A percentile compares a stretch with the other conserved stretches of the same genome.
These are phyloP conservation scores for Funneliformis caledonium DNA, from an alignment of 371 early-diverging fungal genomes.

Conservation along the genomic window DNA sequence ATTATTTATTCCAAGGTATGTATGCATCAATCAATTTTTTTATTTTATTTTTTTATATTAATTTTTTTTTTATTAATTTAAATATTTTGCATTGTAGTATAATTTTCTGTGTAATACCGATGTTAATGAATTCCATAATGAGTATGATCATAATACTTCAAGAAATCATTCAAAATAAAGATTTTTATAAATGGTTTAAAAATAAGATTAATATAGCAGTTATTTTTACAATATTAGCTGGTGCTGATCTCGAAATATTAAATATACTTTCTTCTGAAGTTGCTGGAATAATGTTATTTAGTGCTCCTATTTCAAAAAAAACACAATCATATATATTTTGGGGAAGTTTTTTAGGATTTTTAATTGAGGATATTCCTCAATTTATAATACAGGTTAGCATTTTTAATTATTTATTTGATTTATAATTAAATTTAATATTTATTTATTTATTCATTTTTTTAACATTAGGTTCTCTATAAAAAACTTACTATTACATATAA, in stretches of 20 bases:
- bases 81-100: not conserved
- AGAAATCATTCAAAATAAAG: not conserved
- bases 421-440: no score
- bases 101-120: not conserved
- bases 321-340: not conserved
- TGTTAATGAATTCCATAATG: not conserved
- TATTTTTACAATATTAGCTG: not conserved
- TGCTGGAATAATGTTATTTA: not conserved
- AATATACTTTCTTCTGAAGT: not conserved
- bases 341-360: not conserved
- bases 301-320: not conserved
- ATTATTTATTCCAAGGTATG: slow-evolving; percentile 35
- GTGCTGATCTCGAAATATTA: not conserved
- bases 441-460: no score
- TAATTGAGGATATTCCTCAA: slow-evolving; percentile 21
- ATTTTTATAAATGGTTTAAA: slow-evolving; percentile 14
- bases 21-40: not conserved
- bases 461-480: no score
- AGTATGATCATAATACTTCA: not conserved
- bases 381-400: slow-evolving; percentile 3
- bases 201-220: not conserved
- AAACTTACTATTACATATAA: not conserved
- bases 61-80: not conserved
- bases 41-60: not conserved
- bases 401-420: no score